Evolutionary conservation across 306 rosid genomes (phyloP).

Genomic region (Fragaria nilgerrensis): DNA sequence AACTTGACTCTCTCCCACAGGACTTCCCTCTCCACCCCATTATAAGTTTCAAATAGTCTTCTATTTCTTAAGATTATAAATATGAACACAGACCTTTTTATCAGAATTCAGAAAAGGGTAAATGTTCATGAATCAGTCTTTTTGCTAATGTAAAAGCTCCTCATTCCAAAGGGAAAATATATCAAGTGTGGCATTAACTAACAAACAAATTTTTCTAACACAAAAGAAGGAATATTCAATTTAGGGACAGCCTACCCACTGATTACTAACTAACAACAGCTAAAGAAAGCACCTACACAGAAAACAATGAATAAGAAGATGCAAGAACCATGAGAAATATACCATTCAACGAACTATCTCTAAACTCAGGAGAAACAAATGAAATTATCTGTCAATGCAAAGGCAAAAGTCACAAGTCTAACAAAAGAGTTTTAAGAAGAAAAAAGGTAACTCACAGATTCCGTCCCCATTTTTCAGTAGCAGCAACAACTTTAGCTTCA

Average conservation of each 20-base stretch:
- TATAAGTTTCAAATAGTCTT: too few relatives aligned
- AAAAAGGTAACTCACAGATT: constrained; percentile 66
- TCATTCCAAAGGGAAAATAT: not conserved
- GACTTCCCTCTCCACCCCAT: too few relatives aligned
- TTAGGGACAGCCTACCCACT: not conserved
- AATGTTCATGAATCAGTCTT: not conserved
- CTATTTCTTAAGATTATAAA: too few relatives aligned
- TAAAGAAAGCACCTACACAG: not conserved
- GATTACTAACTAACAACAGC: not conserved
- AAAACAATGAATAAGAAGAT: not conserved
- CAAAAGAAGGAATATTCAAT: not conserved
- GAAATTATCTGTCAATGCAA: not conserved
- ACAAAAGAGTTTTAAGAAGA: constrained; percentile 7
- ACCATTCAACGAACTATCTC: not conserved
- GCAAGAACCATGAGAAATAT: not conserved
- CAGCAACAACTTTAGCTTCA: constrained; percentile 75
- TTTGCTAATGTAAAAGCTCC: not conserved
- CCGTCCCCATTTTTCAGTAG: constrained; percentile 94
- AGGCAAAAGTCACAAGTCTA: constrained; percentile 14
- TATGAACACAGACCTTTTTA: not conserved
- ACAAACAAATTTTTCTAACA: not conserved
- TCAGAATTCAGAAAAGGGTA: not conserved
- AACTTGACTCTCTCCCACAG: too few relatives aligned
- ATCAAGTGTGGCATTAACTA: not conserved
- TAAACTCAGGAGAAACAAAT: not conserved